These are phyloP conservation scores for Penstemon newberryi DNA, from an alignment of 257 asterid species.

Conservation along the genomic window DNA sequence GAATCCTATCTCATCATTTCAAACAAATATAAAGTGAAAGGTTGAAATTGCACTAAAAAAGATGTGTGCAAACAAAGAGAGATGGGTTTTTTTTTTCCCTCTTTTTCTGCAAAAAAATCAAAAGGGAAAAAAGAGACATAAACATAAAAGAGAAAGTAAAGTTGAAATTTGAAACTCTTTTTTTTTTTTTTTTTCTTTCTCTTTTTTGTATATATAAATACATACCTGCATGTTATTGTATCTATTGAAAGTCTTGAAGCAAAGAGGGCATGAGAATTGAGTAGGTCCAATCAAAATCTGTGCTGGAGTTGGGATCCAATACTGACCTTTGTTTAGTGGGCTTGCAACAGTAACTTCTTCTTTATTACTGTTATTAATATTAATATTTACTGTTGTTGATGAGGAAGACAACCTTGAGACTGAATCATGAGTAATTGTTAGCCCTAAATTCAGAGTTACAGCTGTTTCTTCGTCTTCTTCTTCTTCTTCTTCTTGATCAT, in stretches of 20 bases:
- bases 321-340: slow-evolving; percentile 66
- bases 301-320: slow-evolving; percentile 65
- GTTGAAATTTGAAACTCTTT: slow-evolving; percentile 15
- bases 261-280: slow-evolving; percentile 63
- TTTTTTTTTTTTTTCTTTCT: not conserved
- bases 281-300: slow-evolving; percentile 65
- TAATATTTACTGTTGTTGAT: not conserved
- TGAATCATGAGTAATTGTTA: slow-evolving; percentile 38
- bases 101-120: slow-evolving; percentile 45
- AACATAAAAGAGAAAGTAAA: slow-evolving; percentile 24
- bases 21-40: slow-evolving; percentile 46
- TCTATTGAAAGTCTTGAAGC: slow-evolving; percentile 61
- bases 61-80: slow-evolving; percentile 36
- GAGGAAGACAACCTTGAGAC: slow-evolving; percentile 36
- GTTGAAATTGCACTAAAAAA: slow-evolving; percentile 50
- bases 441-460: slow-evolving; percentile 53
- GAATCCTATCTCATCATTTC: slow-evolving; percentile 40
- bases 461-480: slow-evolving; percentile 35
- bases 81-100: slow-evolving; percentile 33
- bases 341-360: slow-evolving; percentile 43
- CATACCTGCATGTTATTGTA: slow-evolving; percentile 61
- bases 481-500: slow-evolving; percentile 5
- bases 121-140: slow-evolving; percentile 20
- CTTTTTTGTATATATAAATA: not conserved
- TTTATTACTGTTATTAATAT: slow-evolving; percentile 11